phyloP scores from a whole-genome alignment of 371 early-diverging fungal species.

The Mucor piriformis region DNA sequence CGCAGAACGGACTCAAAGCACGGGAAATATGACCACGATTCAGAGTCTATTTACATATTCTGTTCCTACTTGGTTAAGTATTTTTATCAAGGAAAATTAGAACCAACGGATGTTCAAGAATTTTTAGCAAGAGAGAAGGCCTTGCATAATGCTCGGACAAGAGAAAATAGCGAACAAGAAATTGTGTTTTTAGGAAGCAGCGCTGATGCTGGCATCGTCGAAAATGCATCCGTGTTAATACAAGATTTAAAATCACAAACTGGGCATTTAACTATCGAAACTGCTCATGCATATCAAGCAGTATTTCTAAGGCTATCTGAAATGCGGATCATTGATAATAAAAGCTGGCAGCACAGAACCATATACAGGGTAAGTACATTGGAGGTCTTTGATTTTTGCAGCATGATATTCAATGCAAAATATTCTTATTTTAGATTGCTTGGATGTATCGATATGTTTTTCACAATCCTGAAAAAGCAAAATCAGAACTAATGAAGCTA shows the following conservation, averaged over 20 bases:
- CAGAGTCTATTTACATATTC: constrained; percentile 63
- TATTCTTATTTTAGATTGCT: constrained; percentile 46
- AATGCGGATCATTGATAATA: constrained; percentile 58
- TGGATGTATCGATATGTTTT: constrained; percentile 65
- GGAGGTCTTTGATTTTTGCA: background rate
- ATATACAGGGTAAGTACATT: constrained; percentile 57
- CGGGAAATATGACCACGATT: constrained; percentile 55
- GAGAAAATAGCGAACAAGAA: background rate
- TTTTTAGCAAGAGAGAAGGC: constrained; percentile 9
- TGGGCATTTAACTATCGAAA: constrained; percentile 16
- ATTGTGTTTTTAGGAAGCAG: background rate
- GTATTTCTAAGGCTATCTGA: constrained; percentile 51
- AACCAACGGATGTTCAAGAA: constrained; percentile 30
- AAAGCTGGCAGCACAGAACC: constrained; percentile 70
- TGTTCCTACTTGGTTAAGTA: constrained; percentile 61
- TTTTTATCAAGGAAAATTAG: constrained; percentile 43
- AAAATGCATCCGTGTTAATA: background rate
- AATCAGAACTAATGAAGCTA: constrained; percentile 55
- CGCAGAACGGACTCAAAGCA: constrained; percentile 44
- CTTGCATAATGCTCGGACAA: background rate
- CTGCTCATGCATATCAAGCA: constrained; percentile 41
- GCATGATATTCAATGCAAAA: background rate
- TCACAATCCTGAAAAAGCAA: constrained; percentile 59
- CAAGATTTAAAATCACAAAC: background rate
- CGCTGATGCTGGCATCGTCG: background rate